Conservation (phyloP, 2,329 filamentous ascomycete genomes). For the Claviceps sp. region DNA sequence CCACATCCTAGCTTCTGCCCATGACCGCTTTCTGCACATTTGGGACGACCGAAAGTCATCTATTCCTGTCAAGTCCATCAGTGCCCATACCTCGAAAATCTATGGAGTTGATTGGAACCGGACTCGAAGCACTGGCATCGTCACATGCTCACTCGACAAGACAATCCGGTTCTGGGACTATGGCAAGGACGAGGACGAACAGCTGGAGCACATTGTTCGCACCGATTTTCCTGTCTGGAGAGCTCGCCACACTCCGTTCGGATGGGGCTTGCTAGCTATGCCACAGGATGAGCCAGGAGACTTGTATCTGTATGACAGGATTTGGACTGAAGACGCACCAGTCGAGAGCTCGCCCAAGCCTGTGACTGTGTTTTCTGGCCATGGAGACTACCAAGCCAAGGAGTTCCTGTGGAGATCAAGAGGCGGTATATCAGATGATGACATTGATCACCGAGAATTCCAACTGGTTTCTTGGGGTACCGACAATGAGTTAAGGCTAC, state of each 20-base stretch:
- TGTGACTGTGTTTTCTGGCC: constrained; percentile 45
- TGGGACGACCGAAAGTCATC: constrained; percentile 80
- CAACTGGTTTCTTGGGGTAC: constrained; percentile 89
- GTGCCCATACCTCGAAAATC: constrained; percentile 83
- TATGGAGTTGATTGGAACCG: constrained; percentile 94
- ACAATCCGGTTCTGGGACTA: constrained; percentile 94
- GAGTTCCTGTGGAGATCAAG: constrained; percentile 84
- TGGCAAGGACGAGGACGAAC: constrained; percentile 42
- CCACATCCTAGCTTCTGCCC: constrained; percentile 80
- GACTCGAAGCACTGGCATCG: constrained; percentile 54
- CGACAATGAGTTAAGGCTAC: constrained; percentile 69
- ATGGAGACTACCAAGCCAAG: constrained; percentile 59
- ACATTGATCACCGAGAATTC: constrained; percentile 75
- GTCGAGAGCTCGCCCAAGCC: constrained; percentile 33
- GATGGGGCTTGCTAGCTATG: constrained; percentile 76
- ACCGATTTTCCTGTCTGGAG: constrained; percentile 85
- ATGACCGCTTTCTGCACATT: constrained; percentile 75
- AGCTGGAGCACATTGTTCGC: constrained; percentile 62
- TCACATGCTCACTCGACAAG: constrained; percentile 82
- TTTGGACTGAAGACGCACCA: constrained; percentile 30
- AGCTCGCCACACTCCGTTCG: constrained; percentile 83
- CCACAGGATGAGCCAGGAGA: constrained; percentile 78
- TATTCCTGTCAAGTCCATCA: constrained; percentile 67
- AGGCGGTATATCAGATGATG: constrained; percentile 51
- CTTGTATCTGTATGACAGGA: constrained; percentile 70